Conservation (phyloP, 78 protist genomes). For the Dictyostelium brefeldianum region DNA sequence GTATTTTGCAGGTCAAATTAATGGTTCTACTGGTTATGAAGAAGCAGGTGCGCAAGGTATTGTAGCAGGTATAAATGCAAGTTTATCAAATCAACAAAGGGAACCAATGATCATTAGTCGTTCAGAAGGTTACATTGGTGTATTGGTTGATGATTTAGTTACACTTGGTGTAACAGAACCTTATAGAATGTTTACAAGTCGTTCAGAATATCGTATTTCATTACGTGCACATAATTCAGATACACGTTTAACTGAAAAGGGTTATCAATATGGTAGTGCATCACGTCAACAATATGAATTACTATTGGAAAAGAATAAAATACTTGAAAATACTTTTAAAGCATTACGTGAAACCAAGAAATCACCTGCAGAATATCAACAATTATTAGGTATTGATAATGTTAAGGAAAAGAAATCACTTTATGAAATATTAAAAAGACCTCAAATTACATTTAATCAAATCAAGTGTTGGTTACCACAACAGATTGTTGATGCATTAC, state of each 20-base stretch:
- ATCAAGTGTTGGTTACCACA: neutral
- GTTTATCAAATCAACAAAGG: slow-evolving; percentile 5
- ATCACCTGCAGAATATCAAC: neutral
- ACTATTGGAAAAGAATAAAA: neutral
- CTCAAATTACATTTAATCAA: neutral
- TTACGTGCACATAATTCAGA: slow-evolving; percentile 96
- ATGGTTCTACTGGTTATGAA: slow-evolving; percentile 97
- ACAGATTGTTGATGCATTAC: neutral
- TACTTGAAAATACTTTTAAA: neutral
- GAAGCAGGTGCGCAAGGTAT: slow-evolving; percentile 94
- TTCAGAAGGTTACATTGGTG: slow-evolving; percentile 92
- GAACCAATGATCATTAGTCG: slow-evolving; percentile 78
- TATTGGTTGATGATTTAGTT: slow-evolving; percentile 95
- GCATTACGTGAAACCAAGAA: slow-evolving; percentile 6
- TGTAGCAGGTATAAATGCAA: slow-evolving; percentile 96
- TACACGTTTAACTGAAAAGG: slow-evolving; percentile 86
- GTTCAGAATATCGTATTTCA: slow-evolving; percentile 89
- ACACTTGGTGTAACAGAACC: slow-evolving; percentile 94
- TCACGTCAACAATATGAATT: neutral
- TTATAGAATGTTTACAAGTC: slow-evolving; percentile 96
- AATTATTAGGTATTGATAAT: slow-evolving; percentile 9
- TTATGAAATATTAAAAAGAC: slow-evolving; percentile 45
- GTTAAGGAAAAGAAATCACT: slow-evolving; percentile 42
- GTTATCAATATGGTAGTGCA: neutral
- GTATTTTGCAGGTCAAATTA: slow-evolving; percentile 97